Conservation (phyloP, 345 rosid genomes). For the Populus euphratica region DNA sequence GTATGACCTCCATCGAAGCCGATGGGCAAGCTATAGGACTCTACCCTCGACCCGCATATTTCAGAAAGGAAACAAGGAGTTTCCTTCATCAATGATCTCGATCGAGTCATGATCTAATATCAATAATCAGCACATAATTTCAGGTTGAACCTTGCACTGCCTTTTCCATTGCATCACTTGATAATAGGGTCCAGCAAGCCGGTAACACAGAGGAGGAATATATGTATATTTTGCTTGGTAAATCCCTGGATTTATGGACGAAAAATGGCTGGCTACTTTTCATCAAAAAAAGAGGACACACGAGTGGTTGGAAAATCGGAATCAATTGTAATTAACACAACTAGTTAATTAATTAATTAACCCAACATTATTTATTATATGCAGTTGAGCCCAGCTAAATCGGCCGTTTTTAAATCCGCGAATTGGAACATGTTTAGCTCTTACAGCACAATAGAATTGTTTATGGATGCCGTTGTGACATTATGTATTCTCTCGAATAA, state of each 20-base stretch:
- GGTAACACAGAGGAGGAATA: background rate
- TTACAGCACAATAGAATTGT: background rate
- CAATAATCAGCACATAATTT: background rate
- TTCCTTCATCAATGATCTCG: background rate
- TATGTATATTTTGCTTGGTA: background rate
- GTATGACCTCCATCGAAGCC: background rate
- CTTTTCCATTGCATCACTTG: background rate
- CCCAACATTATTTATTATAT: background rate
- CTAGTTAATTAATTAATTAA: background rate
- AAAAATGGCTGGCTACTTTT: slow-evolving; percentile 18
- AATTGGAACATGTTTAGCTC: background rate
- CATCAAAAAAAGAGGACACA: background rate
- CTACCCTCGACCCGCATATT: background rate
- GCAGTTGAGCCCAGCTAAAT: background rate
- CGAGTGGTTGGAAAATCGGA: background rate
- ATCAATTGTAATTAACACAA: background rate
- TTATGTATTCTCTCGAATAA: background rate
- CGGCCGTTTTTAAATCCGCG: background rate
- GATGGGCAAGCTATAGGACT: background rate
- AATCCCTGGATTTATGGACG: slow-evolving; percentile 24
- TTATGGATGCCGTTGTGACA: background rate
- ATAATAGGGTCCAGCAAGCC: background rate
- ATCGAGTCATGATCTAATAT: background rate
- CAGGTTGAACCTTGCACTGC: background rate
- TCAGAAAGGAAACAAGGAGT: background rate